Percentiles rank a stretch among this genome's conserved stretches.
Evolutionary conservation across 148 eudicot genomes (phyloP).

Genomic region (Rhododendron vialii): DNA sequence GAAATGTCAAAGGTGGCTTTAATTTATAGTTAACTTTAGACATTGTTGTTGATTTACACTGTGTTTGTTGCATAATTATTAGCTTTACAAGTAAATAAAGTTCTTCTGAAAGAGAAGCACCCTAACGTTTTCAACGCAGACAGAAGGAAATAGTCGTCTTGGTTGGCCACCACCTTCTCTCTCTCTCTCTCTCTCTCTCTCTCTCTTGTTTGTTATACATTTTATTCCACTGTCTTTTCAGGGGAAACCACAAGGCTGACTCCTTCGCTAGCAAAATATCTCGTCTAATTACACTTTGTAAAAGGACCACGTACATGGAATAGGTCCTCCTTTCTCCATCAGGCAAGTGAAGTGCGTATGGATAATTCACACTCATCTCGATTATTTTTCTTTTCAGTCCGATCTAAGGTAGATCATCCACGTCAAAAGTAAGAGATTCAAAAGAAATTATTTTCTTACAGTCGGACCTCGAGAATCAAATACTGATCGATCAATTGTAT

Average conservation of each 20-base stretch:
- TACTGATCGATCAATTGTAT: too few species aligned
- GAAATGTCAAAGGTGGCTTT: slow-evolving; percentile 1
- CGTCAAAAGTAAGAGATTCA: neutral
- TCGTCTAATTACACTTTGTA: neutral
- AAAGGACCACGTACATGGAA: neutral
- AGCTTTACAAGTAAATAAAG: neutral
- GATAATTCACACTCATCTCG: too few species aligned
- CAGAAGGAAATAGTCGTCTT: neutral
- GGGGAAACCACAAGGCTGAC: neutral
- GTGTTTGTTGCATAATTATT: neutral
- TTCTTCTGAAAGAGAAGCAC: neutral
- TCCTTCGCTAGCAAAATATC: neutral
- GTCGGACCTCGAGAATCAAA: too few species aligned
- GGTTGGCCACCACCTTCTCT: slow-evolving; percentile 1
- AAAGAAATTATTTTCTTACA: neutral
- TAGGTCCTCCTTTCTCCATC: neutral
- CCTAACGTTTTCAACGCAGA: neutral
- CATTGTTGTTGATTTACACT: slow-evolving; percentile 2
- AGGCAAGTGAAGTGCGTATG: too few species aligned
- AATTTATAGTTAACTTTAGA: neutral
- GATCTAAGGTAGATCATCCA: too few species aligned
- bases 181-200: neutral
- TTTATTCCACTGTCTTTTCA: neutral
- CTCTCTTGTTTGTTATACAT: neutral
- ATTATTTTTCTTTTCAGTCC: too few species aligned